Base-by-base conservation (phyloP, 2,329 filamentous ascomycete species). In the Plectosphaerella plurivora region DNA sequence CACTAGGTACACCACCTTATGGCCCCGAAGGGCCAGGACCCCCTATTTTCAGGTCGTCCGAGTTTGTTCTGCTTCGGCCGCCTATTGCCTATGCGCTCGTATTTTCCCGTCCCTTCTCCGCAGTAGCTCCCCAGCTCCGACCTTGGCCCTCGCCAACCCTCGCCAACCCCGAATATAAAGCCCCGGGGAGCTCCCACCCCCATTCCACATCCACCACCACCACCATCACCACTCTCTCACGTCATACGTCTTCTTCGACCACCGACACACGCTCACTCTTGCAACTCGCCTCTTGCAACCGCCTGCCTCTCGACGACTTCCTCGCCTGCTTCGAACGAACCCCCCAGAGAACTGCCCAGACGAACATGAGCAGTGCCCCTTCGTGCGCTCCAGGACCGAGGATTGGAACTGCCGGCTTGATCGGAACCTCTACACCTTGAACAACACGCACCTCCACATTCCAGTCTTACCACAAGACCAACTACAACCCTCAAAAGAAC, bases 311-410 rank as follows among this genome's bases (percentile, higher is more conserved):
- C 28, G 22, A 22, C 22, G 22, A 22, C 22, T 22, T 22, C 22
- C 22, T 22, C 22, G 22, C 28, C 28, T 12, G 28, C 28, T 9
- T 33, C 28, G 28, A 33, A 33, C 28, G 28, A 33, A 22, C 22
- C 22, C 8, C 37, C 37, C 16, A 5, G 37, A 18, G 41, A 44
- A 44, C 41, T 16, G n/a, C n/a, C 41, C 41, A n/a, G 16, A 44
- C 35, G 41, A 57, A 57, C 53, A 57, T 57, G 56, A 57, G 54
- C 51, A 57, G 56, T 52, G 28, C 50, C 56, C 52, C 51, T 51
- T 45, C 50, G 54, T 56, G 56, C 52, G 22, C 37, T n/a, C 54
- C 49, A 53, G 49, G 54, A 56, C 49, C 49, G 56, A 53, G 56
- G 56, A 57, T 45, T 55, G 56, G 54, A 55, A 56, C 52, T 56